These are phyloP conservation scores for Lumnitzera littorea DNA, from an alignment of 345 rosid genomes.

Conservation along the genomic window DNA sequence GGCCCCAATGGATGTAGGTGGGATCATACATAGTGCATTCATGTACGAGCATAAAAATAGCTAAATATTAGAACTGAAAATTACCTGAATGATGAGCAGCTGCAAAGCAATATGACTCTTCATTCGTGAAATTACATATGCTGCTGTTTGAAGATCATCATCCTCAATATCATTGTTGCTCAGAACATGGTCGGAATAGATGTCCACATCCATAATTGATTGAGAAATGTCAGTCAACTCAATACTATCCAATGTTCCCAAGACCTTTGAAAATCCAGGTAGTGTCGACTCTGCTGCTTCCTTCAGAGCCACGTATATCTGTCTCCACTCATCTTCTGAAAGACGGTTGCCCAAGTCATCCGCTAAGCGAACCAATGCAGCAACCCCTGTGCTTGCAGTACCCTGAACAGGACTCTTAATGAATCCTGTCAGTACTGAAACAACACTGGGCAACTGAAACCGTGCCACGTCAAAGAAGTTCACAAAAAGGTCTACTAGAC, in stretches of 20 bases:
- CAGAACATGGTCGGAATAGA: constrained; percentile 50
- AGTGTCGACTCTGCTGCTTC: constrained; percentile 58
- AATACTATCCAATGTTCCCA: constrained; percentile 63
- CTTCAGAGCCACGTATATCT: constrained; percentile 52
- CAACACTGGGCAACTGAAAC: constrained; percentile 55
- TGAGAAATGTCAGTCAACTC: constrained; percentile 30
- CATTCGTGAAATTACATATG: constrained; percentile 71
- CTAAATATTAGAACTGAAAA: background rate
- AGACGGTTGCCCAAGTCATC: constrained; percentile 50
- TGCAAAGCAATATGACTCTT: constrained; percentile 76
- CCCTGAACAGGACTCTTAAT: constrained; percentile 72
- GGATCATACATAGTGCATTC: too few relatives aligned
- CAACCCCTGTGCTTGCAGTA: constrained; percentile 71
- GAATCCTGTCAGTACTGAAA: constrained; percentile 58
- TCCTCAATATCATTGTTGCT: constrained; percentile 53
- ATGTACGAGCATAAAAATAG: constrained; percentile 7
- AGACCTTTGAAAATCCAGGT: constrained; percentile 61
- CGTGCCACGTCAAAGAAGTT: constrained; percentile 47
- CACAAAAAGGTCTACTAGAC: constrained; percentile 70
- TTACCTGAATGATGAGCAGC: constrained; percentile 68
- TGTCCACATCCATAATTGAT: constrained; percentile 34
- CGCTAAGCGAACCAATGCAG: constrained; percentile 52
- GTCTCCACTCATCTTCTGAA: constrained; percentile 71
- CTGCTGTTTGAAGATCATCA: constrained; percentile 64
- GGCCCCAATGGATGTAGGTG: too few relatives aligned